These are phyloP conservation scores for Gynostemma pentaphyllum DNA, from an alignment of 306 rosid genomes.

Conservation along the genomic window DNA sequence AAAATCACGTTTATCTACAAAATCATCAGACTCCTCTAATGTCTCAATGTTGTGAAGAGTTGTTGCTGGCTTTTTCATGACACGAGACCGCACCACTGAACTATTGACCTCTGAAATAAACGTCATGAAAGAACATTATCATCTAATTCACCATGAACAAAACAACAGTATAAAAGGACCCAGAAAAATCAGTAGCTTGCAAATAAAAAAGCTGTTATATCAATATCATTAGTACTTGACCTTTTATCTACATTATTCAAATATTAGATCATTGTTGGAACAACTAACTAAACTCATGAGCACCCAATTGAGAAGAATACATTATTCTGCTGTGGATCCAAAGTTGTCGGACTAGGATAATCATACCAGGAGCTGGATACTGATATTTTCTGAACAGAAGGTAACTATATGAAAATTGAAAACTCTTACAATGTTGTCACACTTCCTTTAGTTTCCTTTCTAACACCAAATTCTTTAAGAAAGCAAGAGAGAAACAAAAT, in stretches of 20 bases:
- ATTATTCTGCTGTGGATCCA: not conserved
- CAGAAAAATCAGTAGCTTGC: not conserved
- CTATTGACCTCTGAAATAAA: constrained; percentile 15
- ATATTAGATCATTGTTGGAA: not conserved
- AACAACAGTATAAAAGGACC: constrained; percentile 14
- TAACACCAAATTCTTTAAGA: not conserved
- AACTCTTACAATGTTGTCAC: not conserved
- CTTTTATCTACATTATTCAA: not conserved
- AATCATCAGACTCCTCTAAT: constrained; percentile 22
- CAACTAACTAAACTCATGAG: not conserved
- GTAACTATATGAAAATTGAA: no score
- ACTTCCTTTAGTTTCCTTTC: not conserved
- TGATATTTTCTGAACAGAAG: not conserved
- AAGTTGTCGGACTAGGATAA: not conserved
- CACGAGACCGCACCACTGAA: constrained; percentile 19
- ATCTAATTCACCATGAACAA: constrained; percentile 6
- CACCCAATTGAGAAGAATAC: not conserved
- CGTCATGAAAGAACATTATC: constrained; percentile 12
- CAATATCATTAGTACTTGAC: not conserved
- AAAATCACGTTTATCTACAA: constrained; percentile 54
- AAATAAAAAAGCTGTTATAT: constrained; percentile 11
- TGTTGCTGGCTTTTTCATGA: constrained; percentile 24
- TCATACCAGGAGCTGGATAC: not conserved
- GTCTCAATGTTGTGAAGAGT: constrained; percentile 19
- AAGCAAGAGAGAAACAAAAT: not conserved